phyloP scores from a whole-genome alignment of 768 basidiomycete species.

The Tylopilus intermedius region DNA sequence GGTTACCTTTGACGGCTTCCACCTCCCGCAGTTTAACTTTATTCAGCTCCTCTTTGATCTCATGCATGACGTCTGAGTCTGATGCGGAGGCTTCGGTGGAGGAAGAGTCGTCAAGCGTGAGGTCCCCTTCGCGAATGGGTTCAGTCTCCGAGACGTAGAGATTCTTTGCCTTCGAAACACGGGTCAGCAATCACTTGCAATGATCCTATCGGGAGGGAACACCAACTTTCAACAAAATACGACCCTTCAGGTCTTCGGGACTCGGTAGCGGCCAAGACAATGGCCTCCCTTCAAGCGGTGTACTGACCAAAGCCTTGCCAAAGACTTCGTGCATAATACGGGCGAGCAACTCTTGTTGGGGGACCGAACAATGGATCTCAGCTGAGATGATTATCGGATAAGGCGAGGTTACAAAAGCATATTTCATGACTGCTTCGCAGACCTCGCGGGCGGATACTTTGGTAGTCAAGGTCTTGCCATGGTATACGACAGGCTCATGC shows the following conservation, averaged over 20 bases:
- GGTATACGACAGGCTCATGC: slow-evolving; percentile 76
- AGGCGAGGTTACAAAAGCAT: slow-evolving; percentile 85
- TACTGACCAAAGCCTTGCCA: slow-evolving; percentile 47
- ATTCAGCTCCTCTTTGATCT: slow-evolving; percentile 23
- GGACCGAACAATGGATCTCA: slow-evolving; percentile 78
- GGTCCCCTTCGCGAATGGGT: slow-evolving; percentile 28
- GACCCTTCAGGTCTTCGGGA: slow-evolving; percentile 74
- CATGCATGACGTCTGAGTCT: slow-evolving; percentile 26
- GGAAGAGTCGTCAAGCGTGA: slow-evolving; percentile 39
- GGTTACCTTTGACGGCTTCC: slow-evolving; percentile 35
- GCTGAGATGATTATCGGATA: slow-evolving; percentile 93
- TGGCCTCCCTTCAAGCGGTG: slow-evolving; percentile 43
- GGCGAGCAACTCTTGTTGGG: slow-evolving; percentile 77
- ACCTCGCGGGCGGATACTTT: slow-evolving; percentile 78
- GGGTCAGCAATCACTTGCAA: background rate
- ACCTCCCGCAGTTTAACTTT: slow-evolving; percentile 27
- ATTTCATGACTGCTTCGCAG: slow-evolving; percentile 78
- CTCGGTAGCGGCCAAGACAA: slow-evolving; percentile 65
- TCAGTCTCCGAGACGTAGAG: slow-evolving; percentile 48
- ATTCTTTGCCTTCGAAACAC: slow-evolving; percentile 62
- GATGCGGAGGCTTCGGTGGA: slow-evolving; percentile 37
- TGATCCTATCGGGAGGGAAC: background rate
- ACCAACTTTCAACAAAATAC: slow-evolving; percentile 78
- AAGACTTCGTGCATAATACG: slow-evolving; percentile 65
- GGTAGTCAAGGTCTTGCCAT: slow-evolving; percentile 84